A percentile compares a stretch with the other conserved stretches of the same genome.
Conservation (phyloP, 352 stramenopile species). For the Pythium myriotylum region DNA sequence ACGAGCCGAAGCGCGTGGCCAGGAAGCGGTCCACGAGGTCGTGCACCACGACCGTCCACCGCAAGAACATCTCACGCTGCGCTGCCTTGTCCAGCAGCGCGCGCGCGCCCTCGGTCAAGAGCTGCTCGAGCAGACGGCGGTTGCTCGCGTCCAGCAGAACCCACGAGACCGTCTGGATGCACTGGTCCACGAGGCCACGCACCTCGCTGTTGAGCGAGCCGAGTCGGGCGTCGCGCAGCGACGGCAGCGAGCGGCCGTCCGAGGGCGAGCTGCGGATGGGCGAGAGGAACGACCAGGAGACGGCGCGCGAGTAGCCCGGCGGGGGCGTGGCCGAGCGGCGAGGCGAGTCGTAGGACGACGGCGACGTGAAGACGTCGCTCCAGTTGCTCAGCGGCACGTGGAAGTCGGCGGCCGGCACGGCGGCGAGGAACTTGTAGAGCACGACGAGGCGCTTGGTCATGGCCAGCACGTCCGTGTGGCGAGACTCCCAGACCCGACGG, state of each 20-base stretch:
- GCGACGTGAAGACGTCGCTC: constrained; percentile 16
- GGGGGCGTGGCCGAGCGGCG: constrained; percentile 26
- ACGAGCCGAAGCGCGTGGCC: neutral
- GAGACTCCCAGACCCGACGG: constrained; percentile 41
- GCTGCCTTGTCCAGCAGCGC: constrained; percentile 4
- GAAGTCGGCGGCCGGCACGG: constrained; percentile 37
- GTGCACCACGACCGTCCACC: constrained; percentile 1
- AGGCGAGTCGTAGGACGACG: neutral
- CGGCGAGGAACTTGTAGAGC: constrained; percentile 43
- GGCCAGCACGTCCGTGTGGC: constrained; percentile 37
- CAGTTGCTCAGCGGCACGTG: constrained; percentile 31
- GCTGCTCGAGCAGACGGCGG: constrained; percentile 9
- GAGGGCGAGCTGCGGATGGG: neutral
- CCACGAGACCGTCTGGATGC: constrained; percentile 14
- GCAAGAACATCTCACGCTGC: constrained; percentile 10
- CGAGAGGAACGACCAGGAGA: constrained; percentile 15
- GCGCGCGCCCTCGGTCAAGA: neutral
- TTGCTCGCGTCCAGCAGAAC: constrained; percentile 16
- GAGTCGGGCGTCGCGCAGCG: neutral
- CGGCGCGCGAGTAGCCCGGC: neutral
- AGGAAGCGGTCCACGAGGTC: constrained; percentile 15
- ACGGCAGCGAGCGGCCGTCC: constrained; percentile 5
- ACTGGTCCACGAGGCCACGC: constrained; percentile 9
- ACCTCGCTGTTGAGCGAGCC: neutral
- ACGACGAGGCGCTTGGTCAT: constrained; percentile 58